phyloP scores from a whole-genome alignment of 2,329 filamentous ascomycete genomes.

The Venturia aucupariae region DNA sequence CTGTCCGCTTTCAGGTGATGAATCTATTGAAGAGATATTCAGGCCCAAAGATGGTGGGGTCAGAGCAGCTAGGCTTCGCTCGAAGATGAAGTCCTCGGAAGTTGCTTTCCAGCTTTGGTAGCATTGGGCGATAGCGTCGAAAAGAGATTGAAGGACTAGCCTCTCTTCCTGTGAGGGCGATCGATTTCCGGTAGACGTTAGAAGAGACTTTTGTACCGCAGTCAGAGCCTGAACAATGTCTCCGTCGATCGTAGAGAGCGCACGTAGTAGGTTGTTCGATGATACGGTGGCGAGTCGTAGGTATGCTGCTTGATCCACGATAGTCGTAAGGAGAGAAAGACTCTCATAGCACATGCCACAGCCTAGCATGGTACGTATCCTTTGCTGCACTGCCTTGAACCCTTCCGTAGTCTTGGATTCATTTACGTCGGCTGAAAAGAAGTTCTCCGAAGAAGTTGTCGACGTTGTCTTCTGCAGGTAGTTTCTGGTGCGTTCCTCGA shows the following conservation, averaged over 20 bases:
- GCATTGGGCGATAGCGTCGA: not conserved
- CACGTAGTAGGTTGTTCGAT: slow-evolving; percentile 16
- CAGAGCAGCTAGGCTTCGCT: not conserved
- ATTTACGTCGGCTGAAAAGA: not conserved
- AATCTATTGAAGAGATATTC: not conserved
- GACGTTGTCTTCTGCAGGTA: slow-evolving; percentile 21
- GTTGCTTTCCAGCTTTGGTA: not conserved
- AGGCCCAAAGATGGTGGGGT: not conserved
- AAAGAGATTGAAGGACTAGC: not conserved
- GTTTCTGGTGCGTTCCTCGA: slow-evolving; percentile 25
- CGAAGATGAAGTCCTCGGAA: not conserved
- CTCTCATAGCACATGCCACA: slow-evolving; percentile 26
- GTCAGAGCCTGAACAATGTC: slow-evolving; percentile 31
- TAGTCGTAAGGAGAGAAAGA: slow-evolving; percentile 14
- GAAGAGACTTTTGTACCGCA: slow-evolving; percentile 27
- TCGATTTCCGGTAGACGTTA: slow-evolving; percentile 18
- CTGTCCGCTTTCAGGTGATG: not conserved
- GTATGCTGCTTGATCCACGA: slow-evolving; percentile 21
- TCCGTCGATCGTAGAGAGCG: slow-evolving; percentile 27
- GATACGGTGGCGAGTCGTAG: not conserved
- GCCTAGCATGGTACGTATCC: slow-evolving; percentile 26
- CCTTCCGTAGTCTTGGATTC: not conserved
- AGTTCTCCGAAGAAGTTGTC: not conserved
- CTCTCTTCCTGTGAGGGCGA: slow-evolving; percentile 17
- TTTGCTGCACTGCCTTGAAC: slow-evolving; percentile 18